phyloP scores from a whole-genome alignment of 495 filamentous ascomycete species.

The Thermochaetoides thermophila region DNA sequence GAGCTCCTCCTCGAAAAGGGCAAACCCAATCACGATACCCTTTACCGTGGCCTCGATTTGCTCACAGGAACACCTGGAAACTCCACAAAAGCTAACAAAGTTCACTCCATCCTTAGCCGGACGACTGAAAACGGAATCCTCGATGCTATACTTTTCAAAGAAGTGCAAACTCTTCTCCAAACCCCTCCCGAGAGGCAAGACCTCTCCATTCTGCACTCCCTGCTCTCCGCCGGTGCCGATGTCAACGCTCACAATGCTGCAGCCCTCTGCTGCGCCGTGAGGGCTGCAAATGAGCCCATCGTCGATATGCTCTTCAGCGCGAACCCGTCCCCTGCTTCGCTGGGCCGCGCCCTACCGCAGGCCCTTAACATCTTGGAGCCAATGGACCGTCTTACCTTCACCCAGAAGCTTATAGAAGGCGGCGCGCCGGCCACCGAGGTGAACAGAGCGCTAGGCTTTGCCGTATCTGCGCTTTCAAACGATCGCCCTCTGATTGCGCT shows the following conservation, averaged over 20 bases:
- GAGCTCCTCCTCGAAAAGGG: constrained; percentile 28
- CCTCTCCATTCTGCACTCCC: constrained; percentile 18
- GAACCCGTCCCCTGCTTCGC: constrained; percentile 16
- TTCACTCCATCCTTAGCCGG: constrained; percentile 24
- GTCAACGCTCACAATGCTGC: constrained; percentile 29
- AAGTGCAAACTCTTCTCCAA: constrained; percentile 25
- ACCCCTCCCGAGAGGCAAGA: constrained; percentile 12
- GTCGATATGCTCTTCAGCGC: constrained; percentile 26
- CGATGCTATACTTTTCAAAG: constrained; percentile 21
- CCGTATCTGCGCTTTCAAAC: constrained; percentile 22
- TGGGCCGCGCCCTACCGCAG: constrained; percentile 26
- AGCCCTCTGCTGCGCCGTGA: constrained; percentile 25
- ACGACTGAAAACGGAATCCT: constrained; percentile 20
- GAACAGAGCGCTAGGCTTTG: constrained; percentile 29
- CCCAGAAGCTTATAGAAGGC: constrained; percentile 25
- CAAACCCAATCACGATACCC: constrained; percentile 18
- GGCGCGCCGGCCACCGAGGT: constrained; percentile 25
- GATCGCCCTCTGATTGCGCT: constrained; percentile 27
- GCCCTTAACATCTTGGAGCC: constrained; percentile 27
- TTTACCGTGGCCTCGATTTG: constrained; percentile 19
- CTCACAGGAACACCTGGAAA: constrained; percentile 19
- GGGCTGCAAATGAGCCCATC: constrained; percentile 21
- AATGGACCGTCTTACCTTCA: constrained; percentile 28
- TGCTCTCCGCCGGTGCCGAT: constrained; percentile 30
- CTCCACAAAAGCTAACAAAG: constrained; percentile 22